A percentile compares a stretch with the other conserved stretches of the same genome.
Evolutionary conservation across 208 protist species (phyloP).

Genomic region (Vickermania ingenoplastis): DNA sequence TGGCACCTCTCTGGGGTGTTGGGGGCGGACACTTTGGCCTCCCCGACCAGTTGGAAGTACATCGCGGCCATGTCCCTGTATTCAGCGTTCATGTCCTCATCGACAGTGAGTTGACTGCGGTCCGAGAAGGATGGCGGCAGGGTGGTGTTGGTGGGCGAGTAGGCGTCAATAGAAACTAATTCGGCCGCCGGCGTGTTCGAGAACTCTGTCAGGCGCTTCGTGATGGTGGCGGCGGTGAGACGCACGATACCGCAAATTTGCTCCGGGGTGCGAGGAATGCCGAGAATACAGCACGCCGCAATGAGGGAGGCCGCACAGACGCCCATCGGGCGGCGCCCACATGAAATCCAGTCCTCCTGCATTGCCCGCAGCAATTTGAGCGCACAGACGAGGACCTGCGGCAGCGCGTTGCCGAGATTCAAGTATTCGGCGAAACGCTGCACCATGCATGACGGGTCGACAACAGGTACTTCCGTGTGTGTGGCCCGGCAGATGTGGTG

Average conservation of each 20-base stretch:
- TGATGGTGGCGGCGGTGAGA: slow-evolving; percentile 72
- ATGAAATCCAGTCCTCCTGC: slow-evolving; percentile 88
- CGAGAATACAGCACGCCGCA: slow-evolving; percentile 80
- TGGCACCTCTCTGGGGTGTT: slow-evolving; percentile 64
- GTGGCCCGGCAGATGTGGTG: slow-evolving; percentile 67
- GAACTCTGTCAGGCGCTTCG: slow-evolving; percentile 78
- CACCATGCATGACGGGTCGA: slow-evolving; percentile 82
- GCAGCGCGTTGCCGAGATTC: slow-evolving; percentile 55
- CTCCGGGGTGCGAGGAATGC: slow-evolving; percentile 62
- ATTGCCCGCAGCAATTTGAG: slow-evolving; percentile 83
- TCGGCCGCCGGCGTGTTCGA: slow-evolving; percentile 53
- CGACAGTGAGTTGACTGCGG: slow-evolving; percentile 28
- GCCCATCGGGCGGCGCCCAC: slow-evolving; percentile 79
- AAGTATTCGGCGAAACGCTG: slow-evolving; percentile 81
- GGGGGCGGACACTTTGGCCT: slow-evolving; percentile 69
- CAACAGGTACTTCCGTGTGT: slow-evolving; percentile 69
- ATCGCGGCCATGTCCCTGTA: slow-evolving; percentile 66
- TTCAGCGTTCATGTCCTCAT: slow-evolving; percentile 57
- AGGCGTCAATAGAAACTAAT: slow-evolving; percentile 73
- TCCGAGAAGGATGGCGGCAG: slow-evolving; percentile 66
- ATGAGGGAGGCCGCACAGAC: slow-evolving; percentile 85
- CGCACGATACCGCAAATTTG: slow-evolving; percentile 84
- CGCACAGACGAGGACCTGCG: slow-evolving; percentile 71
- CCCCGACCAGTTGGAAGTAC: slow-evolving; percentile 80
- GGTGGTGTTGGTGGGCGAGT: slow-evolving; percentile 38